Evolutionary conservation across 2,329 filamentous ascomycete genomes (phyloP), one percentile per base, ranked within the genome.

Genomic region (Paraconiothyrium sp.): DNA sequence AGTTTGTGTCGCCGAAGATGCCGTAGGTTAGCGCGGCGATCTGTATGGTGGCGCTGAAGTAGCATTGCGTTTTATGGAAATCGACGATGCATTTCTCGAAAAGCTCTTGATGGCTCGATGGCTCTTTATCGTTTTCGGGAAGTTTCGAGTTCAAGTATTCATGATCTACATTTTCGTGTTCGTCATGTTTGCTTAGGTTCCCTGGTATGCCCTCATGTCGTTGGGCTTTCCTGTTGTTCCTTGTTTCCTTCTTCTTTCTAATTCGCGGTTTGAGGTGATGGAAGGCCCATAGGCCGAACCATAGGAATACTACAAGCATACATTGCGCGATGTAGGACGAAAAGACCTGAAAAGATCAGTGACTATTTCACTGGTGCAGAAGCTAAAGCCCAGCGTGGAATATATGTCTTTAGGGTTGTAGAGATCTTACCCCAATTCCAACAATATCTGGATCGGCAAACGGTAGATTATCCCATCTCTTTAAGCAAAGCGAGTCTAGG

Each of bases 41-140:
- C 55, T 73, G 70, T n/a, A 75, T 58, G 14, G 67, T 67, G 39
- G 48, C 60, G 52, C 64, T 62, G 60, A 73, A 73, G 62, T 68
- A 72, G 67, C 70, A 73, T 65, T 73, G 70, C 5, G 64, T 39
- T 59, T 70, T 72, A 59, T 73, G 71, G 54, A 71, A 71, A 13
- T 72, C 60, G 22, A 67, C 48, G 22, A 70, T 62, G 14, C 65
- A 54, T 3, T 58, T 46, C 39, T 61, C 59, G 47, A 68, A 65
- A 16, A 51, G 22, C 1, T 24, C 24, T 50, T 63, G 56, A 35
- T 64, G 65, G 2, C 35, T 37, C 35, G 10, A 9, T 37, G 35
- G 35, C 35, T 37, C 35, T 37, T 37, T 37, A 4, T 48, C 27
- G 27, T 30, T 30, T 6, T 6, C 4, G 6, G 27, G 27, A 30